A percentile compares a stretch with the other conserved stretches of the same genome.
Conservation (phyloP, 2,329 filamentous ascomycete genomes). For the Cercospora beticola region DNA sequence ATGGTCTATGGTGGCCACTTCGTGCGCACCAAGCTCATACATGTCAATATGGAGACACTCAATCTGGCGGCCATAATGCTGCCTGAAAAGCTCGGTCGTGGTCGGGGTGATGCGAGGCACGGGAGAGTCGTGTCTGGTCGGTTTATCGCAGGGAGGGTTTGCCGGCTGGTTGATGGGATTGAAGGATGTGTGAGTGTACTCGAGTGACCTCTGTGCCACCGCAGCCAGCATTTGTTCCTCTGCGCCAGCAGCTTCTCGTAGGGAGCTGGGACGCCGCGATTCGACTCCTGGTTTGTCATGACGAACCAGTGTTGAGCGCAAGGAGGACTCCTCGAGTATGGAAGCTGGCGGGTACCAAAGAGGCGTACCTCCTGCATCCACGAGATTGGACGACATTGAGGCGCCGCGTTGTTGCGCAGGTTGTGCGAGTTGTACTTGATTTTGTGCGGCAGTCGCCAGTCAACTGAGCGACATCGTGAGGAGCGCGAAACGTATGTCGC, state of each 20-base stretch:
- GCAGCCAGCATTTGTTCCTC: neutral
- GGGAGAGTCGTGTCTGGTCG: neutral
- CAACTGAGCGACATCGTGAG: neutral
- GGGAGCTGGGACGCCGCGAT: neutral
- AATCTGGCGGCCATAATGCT: slow-evolving; percentile 11
- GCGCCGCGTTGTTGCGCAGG: neutral
- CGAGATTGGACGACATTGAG: neutral
- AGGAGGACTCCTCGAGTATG: slow-evolving; percentile 11
- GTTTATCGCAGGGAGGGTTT: neutral
- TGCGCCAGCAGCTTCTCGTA: neutral
- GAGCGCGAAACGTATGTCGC: neutral
- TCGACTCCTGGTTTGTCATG: neutral
- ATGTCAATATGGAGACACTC: slow-evolving; percentile 15
- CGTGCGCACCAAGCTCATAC: slow-evolving; percentile 15
- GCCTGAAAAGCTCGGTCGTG: slow-evolving; percentile 12
- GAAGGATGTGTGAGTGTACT: neutral
- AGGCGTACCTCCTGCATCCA: slow-evolving; percentile 13
- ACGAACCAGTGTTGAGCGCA: slow-evolving; percentile 10
- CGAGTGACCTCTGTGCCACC: neutral
- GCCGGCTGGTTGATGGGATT: slow-evolving; percentile 9
- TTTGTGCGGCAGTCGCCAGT: neutral
- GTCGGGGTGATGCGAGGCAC: slow-evolving; percentile 6
- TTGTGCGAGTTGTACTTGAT: neutral
- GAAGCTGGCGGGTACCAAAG: slow-evolving; percentile 2
- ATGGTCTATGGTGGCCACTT: slow-evolving; percentile 13